Conservation (phyloP, 345 rosid species). For the Gossypium arboreum region DNA sequence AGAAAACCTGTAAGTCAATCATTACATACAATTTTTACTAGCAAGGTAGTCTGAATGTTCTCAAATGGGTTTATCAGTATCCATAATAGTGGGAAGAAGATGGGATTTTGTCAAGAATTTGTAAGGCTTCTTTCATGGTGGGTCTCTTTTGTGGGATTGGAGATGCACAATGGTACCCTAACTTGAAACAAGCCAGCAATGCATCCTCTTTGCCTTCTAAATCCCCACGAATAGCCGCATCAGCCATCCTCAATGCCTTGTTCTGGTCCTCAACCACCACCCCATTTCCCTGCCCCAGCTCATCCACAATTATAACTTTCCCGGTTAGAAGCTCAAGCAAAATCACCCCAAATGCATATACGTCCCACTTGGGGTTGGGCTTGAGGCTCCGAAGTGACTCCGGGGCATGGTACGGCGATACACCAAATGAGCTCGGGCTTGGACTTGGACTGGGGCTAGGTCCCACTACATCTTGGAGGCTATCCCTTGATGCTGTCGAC, state of each 20-base stretch:
- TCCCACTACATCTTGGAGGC: slow-evolving; percentile 53
- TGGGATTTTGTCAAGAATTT: slow-evolving; percentile 69
- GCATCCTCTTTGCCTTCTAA: slow-evolving; percentile 82
- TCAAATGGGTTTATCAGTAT: slow-evolving; percentile 21
- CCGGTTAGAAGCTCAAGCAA: slow-evolving; percentile 80
- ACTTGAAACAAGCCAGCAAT: slow-evolving; percentile 67
- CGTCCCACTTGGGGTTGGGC: slow-evolving; percentile 90
- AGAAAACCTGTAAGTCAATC: slow-evolving; percentile 22
- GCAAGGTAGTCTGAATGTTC: background rate
- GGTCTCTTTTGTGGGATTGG: slow-evolving; percentile 90
- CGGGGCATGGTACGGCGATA: slow-evolving; percentile 72
- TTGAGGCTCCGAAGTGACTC: slow-evolving; percentile 83
- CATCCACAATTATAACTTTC: slow-evolving; percentile 59
- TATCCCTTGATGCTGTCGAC: slow-evolving; percentile 36
- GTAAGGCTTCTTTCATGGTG: slow-evolving; percentile 67
- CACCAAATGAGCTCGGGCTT: slow-evolving; percentile 45
- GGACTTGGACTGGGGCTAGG: slow-evolving; percentile 82
- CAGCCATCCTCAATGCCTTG: slow-evolving; percentile 69
- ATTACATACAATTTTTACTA: slow-evolving; percentile 28
- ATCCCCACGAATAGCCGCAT: slow-evolving; percentile 61
- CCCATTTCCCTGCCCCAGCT: slow-evolving; percentile 86
- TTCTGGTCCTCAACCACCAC: slow-evolving; percentile 46
- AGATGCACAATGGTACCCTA: slow-evolving; percentile 79
- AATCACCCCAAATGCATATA: slow-evolving; percentile 73
- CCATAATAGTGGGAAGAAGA: slow-evolving; percentile 31